Percentiles rank a stretch among this genome's conserved stretches.
Conservation (phyloP, 1,284 basidiomycete species). For the Trametes pubescens region DNA sequence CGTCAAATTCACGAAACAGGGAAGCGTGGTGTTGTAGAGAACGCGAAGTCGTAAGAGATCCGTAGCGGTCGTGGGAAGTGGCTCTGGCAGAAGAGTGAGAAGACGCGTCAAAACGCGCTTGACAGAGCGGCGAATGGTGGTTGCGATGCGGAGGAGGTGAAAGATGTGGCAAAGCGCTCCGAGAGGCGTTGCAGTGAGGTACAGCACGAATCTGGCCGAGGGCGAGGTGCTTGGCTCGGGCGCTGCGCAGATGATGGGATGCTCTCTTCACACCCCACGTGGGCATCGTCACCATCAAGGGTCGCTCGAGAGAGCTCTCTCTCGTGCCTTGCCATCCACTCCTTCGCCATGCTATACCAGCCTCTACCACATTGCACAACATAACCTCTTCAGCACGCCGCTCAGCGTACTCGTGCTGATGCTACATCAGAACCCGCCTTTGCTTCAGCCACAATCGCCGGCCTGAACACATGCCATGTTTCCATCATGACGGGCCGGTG, state of each 20-base stretch:
- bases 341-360: no score
- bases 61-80: background rate
- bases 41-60: slow-evolving; percentile 3
- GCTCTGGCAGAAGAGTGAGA: background rate
- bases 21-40: background rate
- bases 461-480: background rate
- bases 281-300: slow-evolving; percentile 21
- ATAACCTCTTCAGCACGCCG: background rate
- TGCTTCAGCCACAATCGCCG: background rate
- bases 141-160: slow-evolving; percentile 5
- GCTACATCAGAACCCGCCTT: background rate
- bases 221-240: slow-evolving; percentile 10
- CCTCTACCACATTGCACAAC: background rate
- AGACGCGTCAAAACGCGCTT: slow-evolving; percentile 3
- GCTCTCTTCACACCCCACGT: slow-evolving; percentile 23
- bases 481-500: background rate
- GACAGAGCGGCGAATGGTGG: background rate
- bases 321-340: background rate
- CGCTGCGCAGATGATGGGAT: slow-evolving; percentile 5
- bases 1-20: slow-evolving; percentile 9
- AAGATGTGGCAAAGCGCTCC: slow-evolving; percentile 2
- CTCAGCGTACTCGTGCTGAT: no score
- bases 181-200: slow-evolving; percentile 12
- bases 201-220: slow-evolving; percentile 21
- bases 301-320: background rate